Evolutionary conservation across 1,284 basidiomycete genomes (phyloP), one percentile per base, ranked within the genome.

Genomic region (Papiliotrema nemorosa): DNA sequence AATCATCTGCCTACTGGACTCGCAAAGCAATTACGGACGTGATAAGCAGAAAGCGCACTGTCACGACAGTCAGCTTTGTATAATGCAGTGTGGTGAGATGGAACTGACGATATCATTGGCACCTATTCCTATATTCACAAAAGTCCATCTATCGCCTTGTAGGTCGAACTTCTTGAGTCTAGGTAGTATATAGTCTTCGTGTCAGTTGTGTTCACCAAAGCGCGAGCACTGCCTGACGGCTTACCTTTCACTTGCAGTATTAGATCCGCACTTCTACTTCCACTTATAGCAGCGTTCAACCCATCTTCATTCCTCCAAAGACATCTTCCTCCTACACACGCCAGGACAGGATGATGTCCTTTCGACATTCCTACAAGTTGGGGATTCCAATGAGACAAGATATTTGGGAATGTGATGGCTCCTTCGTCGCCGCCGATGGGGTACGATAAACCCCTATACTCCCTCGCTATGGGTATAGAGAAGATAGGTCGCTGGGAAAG

Each of bases 401-500:
- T 67, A 45, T 66, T 70, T 3, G 72, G 67, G 3, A 76, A 45
- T 1, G 75, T 74, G 14, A 75, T 60, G 0, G 67, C 67, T 2
- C 59, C 67, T 1, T 44, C 26, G 44, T 77, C 74, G 0, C 57
- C 62, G 7, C 75, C 75, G 5, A 58, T 69, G 0, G 74, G 66
- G 44, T 75, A 77, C 1, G 73, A 74, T 2, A 68, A 47, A 1
- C 75, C 75, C 24, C 74, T 60, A 49, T 67, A 75, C 52, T 76
- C 75, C 29, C 29, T 56, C 37, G 57, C 61, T n/a, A 52, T 50
- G 24, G 50, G 42, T n/a, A 52, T 18, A 25, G 21, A 34, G 22
- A 16, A 21, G 22, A 35, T 34, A 39, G 29, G 49, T 20, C 43
- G 21, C 9, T 47, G 6, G 12, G 31, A 6, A 5, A 21, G 13